Base-by-base conservation (phyloP, 1,284 basidiomycete species). In the Pterulicium gracile region DNA sequence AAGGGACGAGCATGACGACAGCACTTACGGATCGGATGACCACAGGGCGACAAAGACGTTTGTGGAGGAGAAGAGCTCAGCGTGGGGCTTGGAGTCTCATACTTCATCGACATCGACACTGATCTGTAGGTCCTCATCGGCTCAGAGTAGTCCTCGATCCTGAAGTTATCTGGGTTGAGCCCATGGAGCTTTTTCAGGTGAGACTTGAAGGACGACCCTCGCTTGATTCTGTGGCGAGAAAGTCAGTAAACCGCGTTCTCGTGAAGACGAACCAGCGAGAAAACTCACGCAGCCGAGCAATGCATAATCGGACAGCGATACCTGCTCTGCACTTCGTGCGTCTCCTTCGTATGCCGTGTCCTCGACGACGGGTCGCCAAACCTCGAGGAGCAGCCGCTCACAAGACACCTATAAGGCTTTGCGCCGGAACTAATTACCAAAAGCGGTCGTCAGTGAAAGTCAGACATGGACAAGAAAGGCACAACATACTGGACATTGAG, bases 301-400 rank as follows among this genome's bases (percentile, higher is more conserved):
- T 58, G 57, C 24, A 51, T 36, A 15, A 63, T 49, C 19, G 66
- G 61, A 51, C 79, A 83, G 32, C 56, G 56, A 52, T 71, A 77
- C 14, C 58, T 59, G 10, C 63, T 64, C 22, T 60, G 49, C 1
- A 55, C 55, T 12, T 57, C 53, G 54, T 83, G 81, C 3, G 61
- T 69, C 56, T 83, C 80, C 55, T 70, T 75, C 43, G 66, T 64
- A 54, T 83, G 81, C 3, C 80, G 73, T 21, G 70, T 62, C 49
- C 75, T 62, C 34, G 81, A 82, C 0, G 81, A 82, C 4, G 77
- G 79, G 53, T 83, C 80, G 12, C 73, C 72, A 49, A 83, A 83
- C 12, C 61, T 57, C 22, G 67, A 62, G 4, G 42, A 50, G 54
- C 80, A 83, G 15, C 55, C 58, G 14, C 58, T 53, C 34, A 65